Evolutionary conservation across 2,329 filamentous ascomycete species (phyloP), one percentile per base, ranked within the genome.

Genomic region (Phymatotrichopsis omnivora): DNA sequence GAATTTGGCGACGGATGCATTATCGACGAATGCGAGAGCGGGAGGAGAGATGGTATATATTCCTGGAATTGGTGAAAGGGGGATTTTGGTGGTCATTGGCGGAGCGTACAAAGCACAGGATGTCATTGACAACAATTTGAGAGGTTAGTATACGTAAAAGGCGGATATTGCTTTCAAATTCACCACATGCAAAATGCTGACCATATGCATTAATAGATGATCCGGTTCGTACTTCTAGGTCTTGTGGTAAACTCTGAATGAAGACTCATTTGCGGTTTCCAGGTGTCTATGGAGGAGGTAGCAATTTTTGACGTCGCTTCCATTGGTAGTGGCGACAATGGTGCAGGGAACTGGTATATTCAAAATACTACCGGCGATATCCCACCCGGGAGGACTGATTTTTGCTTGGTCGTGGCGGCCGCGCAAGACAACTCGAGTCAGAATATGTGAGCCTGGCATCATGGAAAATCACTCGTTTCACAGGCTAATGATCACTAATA

Each of bases 331-430:
- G 39, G 45, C 11, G 34, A 3, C 24, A 27, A 3, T 28, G 41
- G 12, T 28, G n/a, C n/a, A n/a, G n/a, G n/a, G 1, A 70, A 70
- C 57, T 80, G 75, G 75, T 80, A 78, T 47, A 67, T 62, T 5
- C 76, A 80, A 57, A 69, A 63, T 4, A 73, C 76, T 0, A 67
- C 65, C 0, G 77, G 77, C 1, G 59, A 68, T 16, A 59, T 73
- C 1, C 76, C 76, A 2, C 12, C 63, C 68, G 49, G 66, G 75
- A 10, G 66, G 74, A 22, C 68, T 5, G 73, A 27, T 33, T 80
- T 79, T 49, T 80, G 76, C 57, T 73, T 74, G 3, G 76, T 74
- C 37, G 72, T 68, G 11, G 72, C 72, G 1, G 78, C 75, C 68
- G 68, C 75, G 0, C 57, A 67, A 5, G 76, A 80, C 54, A 65